A percentile compares a stretch with the other conserved stretches of the same genome.
Evolutionary conservation across 345 rosid genomes (phyloP).

Genomic region (Draba incana): DNA sequence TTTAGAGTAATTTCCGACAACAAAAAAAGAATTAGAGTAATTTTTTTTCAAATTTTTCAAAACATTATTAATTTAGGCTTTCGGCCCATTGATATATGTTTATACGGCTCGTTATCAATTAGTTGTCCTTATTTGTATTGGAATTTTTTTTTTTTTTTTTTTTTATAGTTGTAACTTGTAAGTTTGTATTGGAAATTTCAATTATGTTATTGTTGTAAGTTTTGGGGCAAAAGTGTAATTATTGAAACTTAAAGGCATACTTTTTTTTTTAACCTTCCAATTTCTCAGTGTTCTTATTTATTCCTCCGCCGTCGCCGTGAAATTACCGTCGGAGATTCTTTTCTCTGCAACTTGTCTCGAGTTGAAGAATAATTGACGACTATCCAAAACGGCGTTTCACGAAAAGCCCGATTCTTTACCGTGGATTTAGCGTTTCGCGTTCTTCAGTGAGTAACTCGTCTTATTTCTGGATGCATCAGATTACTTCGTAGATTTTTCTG

Average conservation of each 20-base stretch:
- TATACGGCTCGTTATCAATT: no score
- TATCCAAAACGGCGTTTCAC: background rate
- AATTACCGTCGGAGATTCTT: conserved; percentile 1
- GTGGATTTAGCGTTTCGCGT: background rate
- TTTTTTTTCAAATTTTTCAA: no score
- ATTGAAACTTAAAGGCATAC: background rate
- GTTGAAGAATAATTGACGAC: background rate
- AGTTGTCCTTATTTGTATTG: no score
- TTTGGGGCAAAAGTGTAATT: conserved; percentile 9
- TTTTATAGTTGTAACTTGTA: no score
- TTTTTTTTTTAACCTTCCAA: background rate
- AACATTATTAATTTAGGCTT: no score
- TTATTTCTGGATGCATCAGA: background rate
- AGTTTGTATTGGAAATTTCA: no score
- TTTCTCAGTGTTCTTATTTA: no score
- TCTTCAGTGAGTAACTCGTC: conserved; percentile 14
- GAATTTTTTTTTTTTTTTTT: no score
- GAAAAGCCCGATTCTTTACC: background rate
- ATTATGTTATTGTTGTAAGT: background rate
- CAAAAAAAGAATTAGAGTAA: no score
- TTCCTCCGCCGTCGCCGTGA: conserved; percentile 16
- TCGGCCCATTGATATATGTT: no score
- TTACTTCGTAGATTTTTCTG: background rate
- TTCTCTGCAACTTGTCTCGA: background rate
- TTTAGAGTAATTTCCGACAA: no score